phyloP scores from a whole-genome alignment of 1,139 yeast genomes.

The Blastobotrys elegans region DNA sequence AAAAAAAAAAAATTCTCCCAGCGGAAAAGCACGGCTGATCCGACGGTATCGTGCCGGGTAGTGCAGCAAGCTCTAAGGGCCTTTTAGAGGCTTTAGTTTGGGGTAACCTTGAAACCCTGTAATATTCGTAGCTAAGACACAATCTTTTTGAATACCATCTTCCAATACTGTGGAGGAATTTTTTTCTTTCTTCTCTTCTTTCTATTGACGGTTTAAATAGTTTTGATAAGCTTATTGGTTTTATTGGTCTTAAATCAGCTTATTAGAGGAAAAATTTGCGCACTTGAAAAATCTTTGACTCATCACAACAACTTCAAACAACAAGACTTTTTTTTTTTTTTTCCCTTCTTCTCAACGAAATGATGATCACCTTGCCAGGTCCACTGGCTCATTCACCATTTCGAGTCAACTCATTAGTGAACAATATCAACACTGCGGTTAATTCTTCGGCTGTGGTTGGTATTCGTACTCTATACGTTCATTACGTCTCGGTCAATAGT shows the following conservation, averaged over 20 bases:
- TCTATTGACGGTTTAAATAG: too few species aligned
- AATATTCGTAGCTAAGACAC: too few species aligned
- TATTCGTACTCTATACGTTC: slow-evolving; percentile 72
- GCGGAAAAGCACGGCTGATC: neutral
- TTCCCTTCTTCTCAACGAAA: slow-evolving; percentile 1
- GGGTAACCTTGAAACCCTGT: too few species aligned
- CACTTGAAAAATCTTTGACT: neutral
- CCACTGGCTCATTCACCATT: slow-evolving; percentile 87
- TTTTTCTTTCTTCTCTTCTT: too few species aligned
- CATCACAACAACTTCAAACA: neutral
- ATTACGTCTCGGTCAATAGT: slow-evolving; percentile 61
- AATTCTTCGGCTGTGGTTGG: slow-evolving; percentile 61
- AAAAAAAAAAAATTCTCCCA: neutral
- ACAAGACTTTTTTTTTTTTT: slow-evolving; percentile 3
- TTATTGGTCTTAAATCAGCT: too few species aligned
- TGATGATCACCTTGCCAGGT: slow-evolving; percentile 74
- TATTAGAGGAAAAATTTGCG: neutral
- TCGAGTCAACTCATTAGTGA: slow-evolving; percentile 67
- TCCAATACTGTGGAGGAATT: too few species aligned
- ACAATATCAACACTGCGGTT: slow-evolving; percentile 66
- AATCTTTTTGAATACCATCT: too few species aligned
- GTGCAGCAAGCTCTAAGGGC: too few species aligned
- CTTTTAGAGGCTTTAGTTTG: too few species aligned
- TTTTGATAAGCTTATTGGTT: too few species aligned
- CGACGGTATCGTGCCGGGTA: too few species aligned